Evolutionary conservation across 1,284 basidiomycete genomes (phyloP).

Genomic region (Mrakiaceae sp.): DNA sequence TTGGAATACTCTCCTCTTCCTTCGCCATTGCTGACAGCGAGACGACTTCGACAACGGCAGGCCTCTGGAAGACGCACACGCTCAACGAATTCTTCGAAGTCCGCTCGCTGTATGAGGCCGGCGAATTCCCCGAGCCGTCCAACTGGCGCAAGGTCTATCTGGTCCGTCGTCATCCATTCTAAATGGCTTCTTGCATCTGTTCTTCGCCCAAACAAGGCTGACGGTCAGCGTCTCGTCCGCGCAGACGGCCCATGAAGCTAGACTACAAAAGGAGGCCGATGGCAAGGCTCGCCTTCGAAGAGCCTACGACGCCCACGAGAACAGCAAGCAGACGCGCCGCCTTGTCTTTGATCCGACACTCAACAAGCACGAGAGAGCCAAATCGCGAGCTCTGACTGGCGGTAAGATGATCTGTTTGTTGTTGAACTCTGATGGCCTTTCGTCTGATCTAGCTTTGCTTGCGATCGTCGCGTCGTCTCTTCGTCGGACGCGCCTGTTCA

Average conservation of each 20-base stretch:
- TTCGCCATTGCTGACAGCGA: neutral
- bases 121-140: conserved; percentile 7
- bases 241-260: conserved; percentile 11
- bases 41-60: neutral
- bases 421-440: neutral
- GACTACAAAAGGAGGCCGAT: conserved; percentile 5
- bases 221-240: too few relatives aligned
- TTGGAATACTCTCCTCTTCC: neutral
- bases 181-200: too few relatives aligned
- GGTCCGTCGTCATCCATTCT: neutral
- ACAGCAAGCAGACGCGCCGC: neutral
- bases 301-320: conserved; percentile 3
- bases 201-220: neutral
- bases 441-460: neutral
- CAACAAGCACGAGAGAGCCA: neutral
- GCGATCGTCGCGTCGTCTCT: neutral
- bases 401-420: neutral
- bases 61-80: conserved; percentile 9
- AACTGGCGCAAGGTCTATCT: conserved; percentile 15
- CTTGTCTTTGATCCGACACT: conserved; percentile 6
- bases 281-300: neutral
- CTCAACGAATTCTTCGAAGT: conserved; percentile 15
- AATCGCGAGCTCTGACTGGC: neutral
- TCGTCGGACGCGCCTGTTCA: neutral
- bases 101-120: conserved; percentile 11